A percentile compares a stretch with the other conserved stretches of the same genome.
These are phyloP conservation scores for Pseudozyma thailandica DNA, from an alignment of 1,284 basidiomycete species.

Conservation along the genomic window DNA sequence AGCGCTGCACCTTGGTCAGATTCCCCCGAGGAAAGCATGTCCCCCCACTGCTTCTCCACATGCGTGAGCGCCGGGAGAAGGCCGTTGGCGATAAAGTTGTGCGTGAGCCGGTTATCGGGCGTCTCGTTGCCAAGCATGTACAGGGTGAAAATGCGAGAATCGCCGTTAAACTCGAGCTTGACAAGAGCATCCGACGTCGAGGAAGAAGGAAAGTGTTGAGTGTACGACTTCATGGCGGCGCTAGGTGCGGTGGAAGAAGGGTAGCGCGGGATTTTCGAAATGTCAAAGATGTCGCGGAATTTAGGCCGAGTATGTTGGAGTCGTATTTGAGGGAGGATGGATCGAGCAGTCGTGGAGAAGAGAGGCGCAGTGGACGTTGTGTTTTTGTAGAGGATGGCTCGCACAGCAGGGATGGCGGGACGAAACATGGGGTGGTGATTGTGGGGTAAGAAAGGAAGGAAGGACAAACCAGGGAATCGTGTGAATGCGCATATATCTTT, in stretches of 20 bases:
- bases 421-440: neutral
- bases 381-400: neutral
- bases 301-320: neutral
- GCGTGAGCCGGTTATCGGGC: conserved; percentile 78
- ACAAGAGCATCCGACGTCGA: conserved; percentile 22
- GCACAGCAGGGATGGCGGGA: neutral
- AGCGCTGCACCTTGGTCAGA: conserved; percentile 55
- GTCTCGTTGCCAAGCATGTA: conserved; percentile 57
- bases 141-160: conserved; percentile 52
- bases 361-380: neutral
- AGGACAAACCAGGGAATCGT: neutral
- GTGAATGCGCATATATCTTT: too few relatives aligned
- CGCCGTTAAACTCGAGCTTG: conserved; percentile 35
- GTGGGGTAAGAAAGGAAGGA: neutral
- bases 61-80: conserved; percentile 79
- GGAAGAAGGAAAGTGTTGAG: conserved; percentile 21
- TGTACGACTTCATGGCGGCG: conserved; percentile 35
- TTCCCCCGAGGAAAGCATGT: conserved; percentile 52
- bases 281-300: conserved; percentile 13
- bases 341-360: neutral
- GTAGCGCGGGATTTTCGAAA: conserved; percentile 20
- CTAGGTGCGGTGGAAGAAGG: neutral
- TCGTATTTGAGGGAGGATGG: neutral
- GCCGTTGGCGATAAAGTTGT: conserved; percentile 73
- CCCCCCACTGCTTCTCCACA: conserved; percentile 83